These are phyloP conservation scores for Candida parachauliodes DNA, from an alignment of 805 yeast genomes.

Conservation along the genomic window DNA sequence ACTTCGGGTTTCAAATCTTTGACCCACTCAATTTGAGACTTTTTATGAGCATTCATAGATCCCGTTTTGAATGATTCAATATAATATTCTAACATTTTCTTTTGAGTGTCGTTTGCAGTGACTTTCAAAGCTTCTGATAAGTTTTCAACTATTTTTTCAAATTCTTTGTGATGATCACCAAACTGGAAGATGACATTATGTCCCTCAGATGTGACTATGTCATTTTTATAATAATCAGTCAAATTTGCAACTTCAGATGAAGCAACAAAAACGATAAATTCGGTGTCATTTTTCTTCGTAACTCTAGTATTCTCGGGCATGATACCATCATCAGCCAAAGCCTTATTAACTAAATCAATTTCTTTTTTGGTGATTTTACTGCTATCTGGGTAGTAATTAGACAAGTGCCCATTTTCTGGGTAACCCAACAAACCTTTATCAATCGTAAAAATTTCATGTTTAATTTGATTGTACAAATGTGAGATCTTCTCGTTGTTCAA, in stretches of 20 bases:
- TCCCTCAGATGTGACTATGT: constrained; percentile 32
- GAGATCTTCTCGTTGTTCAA: constrained; percentile 32
- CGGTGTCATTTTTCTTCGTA: constrained; percentile 45
- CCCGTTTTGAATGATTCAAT: constrained; percentile 73
- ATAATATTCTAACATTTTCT: constrained; percentile 61
- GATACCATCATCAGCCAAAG: constrained; percentile 58
- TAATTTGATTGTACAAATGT: constrained; percentile 40
- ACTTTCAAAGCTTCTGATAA: constrained; percentile 53
- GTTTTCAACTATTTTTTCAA: constrained; percentile 52
- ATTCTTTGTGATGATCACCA: constrained; percentile 76
- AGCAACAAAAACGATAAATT: constrained; percentile 65
- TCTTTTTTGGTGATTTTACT: constrained; percentile 50
- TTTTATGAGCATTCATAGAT: constrained; percentile 78
- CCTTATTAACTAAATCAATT: constrained; percentile 62
- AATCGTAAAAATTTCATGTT: constrained; percentile 50
- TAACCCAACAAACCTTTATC: constrained; percentile 61
- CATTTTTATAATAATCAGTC: constrained; percentile 43
- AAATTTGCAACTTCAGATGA: constrained; percentile 51
- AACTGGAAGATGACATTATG: constrained; percentile 52
- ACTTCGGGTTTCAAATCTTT: constrained; percentile 74
- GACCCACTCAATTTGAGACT: constrained; percentile 84
- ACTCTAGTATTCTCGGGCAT: constrained; percentile 82
- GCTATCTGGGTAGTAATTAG: constrained; percentile 62
- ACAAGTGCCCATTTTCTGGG: constrained; percentile 71
- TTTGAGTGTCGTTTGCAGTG: constrained; percentile 74